These are phyloP conservation scores for Rubia yunnanensis DNA, from an alignment of 257 asterid species.

Conservation along the genomic window DNA sequence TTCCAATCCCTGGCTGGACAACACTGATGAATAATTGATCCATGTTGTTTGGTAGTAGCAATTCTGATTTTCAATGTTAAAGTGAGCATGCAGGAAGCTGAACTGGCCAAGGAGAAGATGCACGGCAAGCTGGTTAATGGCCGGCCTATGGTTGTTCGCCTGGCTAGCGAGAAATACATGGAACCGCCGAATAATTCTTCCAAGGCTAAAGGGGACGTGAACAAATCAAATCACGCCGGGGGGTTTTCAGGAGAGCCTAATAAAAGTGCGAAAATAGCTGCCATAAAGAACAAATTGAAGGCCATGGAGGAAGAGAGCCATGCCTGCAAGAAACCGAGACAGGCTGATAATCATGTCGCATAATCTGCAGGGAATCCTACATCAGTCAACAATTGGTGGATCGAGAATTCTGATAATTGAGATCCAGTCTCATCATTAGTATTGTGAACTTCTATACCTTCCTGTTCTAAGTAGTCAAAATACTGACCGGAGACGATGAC, in stretches of 20 bases:
- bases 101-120: slow-evolving; percentile 80
- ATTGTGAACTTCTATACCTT: neutral
- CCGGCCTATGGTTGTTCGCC: slow-evolving; percentile 62
- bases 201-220: slow-evolving; percentile 27
- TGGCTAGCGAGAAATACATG: slow-evolving; percentile 58
- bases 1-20: slow-evolving; percentile 35
- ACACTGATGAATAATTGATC: slow-evolving; percentile 51
- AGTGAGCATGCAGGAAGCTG: slow-evolving; percentile 99
- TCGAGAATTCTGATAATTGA: neutral
- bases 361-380: slow-evolving; percentile 3
- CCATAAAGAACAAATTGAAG: slow-evolving; percentile 75
- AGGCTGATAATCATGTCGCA: slow-evolving; percentile 6
- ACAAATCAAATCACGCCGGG: slow-evolving; percentile 26
- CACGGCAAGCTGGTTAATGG: slow-evolving; percentile 69
- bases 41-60: slow-evolving; percentile 11
- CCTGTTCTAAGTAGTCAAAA: neutral
- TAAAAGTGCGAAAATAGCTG: slow-evolving; percentile 71
- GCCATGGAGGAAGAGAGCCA: slow-evolving; percentile 63
- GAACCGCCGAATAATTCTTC: slow-evolving; percentile 33
- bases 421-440: neutral
- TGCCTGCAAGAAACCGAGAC: slow-evolving; percentile 45
- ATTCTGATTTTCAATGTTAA: slow-evolving; percentile 51
- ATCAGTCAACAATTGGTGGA: slow-evolving; percentile 3
- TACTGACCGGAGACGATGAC: neutral
- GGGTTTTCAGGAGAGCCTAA: slow-evolving; percentile 36